Evolutionary conservation across 441 rosid species (phyloP).

Genomic region (Syzygium syzygioides): DNA sequence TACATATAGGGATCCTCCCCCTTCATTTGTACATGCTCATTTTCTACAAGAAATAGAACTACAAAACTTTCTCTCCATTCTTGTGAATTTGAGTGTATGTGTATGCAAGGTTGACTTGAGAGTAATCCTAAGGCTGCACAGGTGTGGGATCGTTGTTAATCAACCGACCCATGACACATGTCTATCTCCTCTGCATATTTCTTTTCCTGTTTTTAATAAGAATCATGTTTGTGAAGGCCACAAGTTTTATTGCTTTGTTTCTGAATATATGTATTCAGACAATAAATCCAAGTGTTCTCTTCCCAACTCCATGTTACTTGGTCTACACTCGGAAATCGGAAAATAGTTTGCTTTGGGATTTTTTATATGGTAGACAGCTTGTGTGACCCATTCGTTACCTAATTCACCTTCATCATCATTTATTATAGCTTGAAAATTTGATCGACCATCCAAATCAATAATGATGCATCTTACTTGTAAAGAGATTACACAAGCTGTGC

Average conservation of each 20-base stretch:
- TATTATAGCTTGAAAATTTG: rapidly evolving
- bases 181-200: background rate
- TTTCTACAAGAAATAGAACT: no score
- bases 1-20: no score
- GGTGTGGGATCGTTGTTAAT: no score
- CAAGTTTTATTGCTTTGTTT: background rate
- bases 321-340: rapidly evolving
- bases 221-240: background rate
- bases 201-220: background rate
- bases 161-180: background rate
- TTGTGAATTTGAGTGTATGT: no score
- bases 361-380: rapidly evolving
- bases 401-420: rapidly evolving
- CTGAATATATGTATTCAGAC: background rate
- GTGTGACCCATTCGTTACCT: rapidly evolving
- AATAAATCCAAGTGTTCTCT: background rate
- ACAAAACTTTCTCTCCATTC: no score
- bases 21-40: no score
- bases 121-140: no score
- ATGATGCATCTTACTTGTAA: background rate
- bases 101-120: no score
- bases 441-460: background rate
- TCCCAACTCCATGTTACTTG: background rate
- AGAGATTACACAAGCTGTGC: background rate
- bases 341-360: background rate